Percentiles rank a stretch among this genome's conserved stretches.
Conservation (phyloP, 179 eudicot species). For the Nepenthes alata region DNA sequence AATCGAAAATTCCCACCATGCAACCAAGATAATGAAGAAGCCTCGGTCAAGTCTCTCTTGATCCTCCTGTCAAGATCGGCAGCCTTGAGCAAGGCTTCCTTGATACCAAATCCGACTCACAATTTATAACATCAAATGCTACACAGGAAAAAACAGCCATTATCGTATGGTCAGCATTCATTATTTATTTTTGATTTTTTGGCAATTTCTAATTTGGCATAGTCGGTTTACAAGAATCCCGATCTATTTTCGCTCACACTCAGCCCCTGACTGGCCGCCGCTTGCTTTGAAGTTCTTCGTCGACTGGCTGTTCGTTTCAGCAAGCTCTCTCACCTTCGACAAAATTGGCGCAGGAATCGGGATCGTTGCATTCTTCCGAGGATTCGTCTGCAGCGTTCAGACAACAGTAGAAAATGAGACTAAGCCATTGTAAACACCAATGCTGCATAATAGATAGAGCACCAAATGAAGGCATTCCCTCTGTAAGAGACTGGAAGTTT, state of each 20-base stretch:
- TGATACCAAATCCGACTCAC: too few relatives aligned
- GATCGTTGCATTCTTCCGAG: conserved; percentile 45
- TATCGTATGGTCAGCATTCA: neutral
- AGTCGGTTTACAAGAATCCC: conserved; percentile 21
- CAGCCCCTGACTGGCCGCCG: conserved; percentile 14
- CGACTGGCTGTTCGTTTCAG: conserved; percentile 63
- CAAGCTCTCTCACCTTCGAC: conserved; percentile 81
- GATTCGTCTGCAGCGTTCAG: conserved; percentile 16
- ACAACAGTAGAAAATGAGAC: neutral
- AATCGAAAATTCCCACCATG: too few relatives aligned
- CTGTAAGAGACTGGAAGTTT: too few relatives aligned
- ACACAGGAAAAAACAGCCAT: too few relatives aligned
- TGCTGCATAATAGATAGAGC: too few relatives aligned
- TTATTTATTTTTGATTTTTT: neutral
- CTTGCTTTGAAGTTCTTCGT: conserved; percentile 29
- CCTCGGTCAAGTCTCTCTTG: too few relatives aligned
- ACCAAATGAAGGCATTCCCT: too few relatives aligned
- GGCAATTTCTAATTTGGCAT: conserved; percentile 5
- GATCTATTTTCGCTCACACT: conserved; percentile 24
- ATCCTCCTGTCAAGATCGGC: too few relatives aligned
- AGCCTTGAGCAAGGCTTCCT: too few relatives aligned
- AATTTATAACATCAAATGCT: too few relatives aligned
- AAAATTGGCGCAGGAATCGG: conserved; percentile 69
- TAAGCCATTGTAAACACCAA: neutral
- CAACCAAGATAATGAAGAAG: too few relatives aligned